phyloP scores from a whole-genome alignment of 345 rosid species.

The Tarenaya hassleriana region DNA sequence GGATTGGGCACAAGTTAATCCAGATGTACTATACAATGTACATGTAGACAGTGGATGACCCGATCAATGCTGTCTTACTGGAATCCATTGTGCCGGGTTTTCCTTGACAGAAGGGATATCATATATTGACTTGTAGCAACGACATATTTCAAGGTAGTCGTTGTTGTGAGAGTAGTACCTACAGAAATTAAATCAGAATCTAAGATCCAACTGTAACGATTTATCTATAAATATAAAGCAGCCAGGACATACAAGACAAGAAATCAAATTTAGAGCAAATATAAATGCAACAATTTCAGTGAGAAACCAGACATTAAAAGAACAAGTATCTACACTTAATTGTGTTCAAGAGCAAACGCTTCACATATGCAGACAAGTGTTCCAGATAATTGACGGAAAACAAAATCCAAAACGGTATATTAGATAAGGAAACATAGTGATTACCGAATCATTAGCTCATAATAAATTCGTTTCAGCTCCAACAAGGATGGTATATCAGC shows the following conservation, averaged over 20 bases:
- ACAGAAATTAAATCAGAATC: too few species aligned
- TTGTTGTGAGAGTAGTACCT: too few species aligned
- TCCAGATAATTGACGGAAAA: neutral
- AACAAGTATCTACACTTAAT: neutral
- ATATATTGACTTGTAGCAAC: too few species aligned
- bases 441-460: slow-evolving; percentile 87
- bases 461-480: too few species aligned
- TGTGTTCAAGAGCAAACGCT: neutral
- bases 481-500: too few species aligned
- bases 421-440: neutral
- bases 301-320: neutral
- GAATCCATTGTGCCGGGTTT: slow-evolving; percentile 68
- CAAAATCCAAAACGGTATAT: slow-evolving; percentile 5
- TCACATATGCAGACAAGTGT: neutral
- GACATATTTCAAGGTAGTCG: too few species aligned
- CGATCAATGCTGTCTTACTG: slow-evolving; percentile 36
- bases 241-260: slow-evolving; percentile 4
- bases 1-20: too few species aligned
- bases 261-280: slow-evolving; percentile 9
- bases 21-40: too few species aligned
- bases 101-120: too few species aligned
- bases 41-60: too few species aligned
- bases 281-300: neutral
- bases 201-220: neutral
- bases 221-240: neutral